Evolutionary conservation across 2,329 filamentous ascomycete genomes (phyloP).

Genomic region (Thielaviopsis euricoi): DNA sequence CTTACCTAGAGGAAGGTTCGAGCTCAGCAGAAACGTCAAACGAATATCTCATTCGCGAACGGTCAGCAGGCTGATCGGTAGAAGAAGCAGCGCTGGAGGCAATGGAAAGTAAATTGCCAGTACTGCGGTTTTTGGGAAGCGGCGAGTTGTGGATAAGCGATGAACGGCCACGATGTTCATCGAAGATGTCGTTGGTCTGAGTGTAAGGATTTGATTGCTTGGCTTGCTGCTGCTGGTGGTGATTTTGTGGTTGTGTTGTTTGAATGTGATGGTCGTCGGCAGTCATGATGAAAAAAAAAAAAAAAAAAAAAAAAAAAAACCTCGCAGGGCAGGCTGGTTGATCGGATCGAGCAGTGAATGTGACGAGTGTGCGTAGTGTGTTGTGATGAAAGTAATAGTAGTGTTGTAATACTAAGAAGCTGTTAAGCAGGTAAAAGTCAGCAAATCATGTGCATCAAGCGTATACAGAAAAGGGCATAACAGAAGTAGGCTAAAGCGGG

Average conservation of each 20-base stretch:
- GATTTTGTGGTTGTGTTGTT: not conserved
- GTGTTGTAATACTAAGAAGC: not conserved
- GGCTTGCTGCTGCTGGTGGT: not conserved
- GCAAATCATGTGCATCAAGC: not conserved
- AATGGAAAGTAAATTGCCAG: constrained; percentile 9
- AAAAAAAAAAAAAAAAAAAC: too few relatives aligned
- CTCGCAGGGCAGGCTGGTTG: too few relatives aligned
- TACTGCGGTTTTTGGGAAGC: constrained; percentile 10
- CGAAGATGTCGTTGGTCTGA: not conserved
- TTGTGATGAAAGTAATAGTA: not conserved
- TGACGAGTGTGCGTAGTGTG: too few relatives aligned
- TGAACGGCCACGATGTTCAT: not conserved
- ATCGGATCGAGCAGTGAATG: too few relatives aligned
- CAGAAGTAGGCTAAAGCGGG: not conserved
- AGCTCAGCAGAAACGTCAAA: constrained; percentile 7
- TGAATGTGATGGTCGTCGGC: not conserved
- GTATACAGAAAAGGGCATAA: not conserved
- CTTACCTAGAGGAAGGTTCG: constrained; percentile 8
- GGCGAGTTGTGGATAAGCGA: not conserved
- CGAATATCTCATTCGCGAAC: constrained; percentile 8
- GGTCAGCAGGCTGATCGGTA: not conserved
- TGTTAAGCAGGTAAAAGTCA: not conserved
- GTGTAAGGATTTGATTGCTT: not conserved
- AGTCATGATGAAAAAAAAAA: not conserved
- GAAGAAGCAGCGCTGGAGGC: not conserved